Evolutionary conservation across 2,329 filamentous ascomycete species (phyloP).

Genomic region (Hypoxylon sp.): DNA sequence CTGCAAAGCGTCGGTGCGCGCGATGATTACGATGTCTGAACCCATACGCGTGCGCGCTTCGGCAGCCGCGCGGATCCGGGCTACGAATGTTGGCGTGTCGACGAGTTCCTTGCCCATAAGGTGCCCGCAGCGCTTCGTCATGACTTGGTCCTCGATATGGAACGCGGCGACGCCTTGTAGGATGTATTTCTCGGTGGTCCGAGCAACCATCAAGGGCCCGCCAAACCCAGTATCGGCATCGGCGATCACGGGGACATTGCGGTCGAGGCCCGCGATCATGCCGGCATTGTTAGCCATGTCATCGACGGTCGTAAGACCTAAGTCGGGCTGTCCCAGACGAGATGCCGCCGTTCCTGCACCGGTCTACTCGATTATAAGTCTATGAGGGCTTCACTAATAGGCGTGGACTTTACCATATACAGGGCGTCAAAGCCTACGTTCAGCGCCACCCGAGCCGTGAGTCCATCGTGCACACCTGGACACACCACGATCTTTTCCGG

Average conservation of each 20-base stretch:
- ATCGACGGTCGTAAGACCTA: slow-evolving; percentile 70
- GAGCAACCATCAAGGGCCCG: slow-evolving; percentile 63
- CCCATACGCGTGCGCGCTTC: slow-evolving; percentile 53
- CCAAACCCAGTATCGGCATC: slow-evolving; percentile 71
- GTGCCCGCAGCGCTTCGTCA: slow-evolving; percentile 56
- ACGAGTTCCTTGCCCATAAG: slow-evolving; percentile 54
- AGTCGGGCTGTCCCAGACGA: slow-evolving; percentile 70
- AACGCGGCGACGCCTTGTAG: slow-evolving; percentile 49
- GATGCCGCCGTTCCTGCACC: slow-evolving; percentile 59
- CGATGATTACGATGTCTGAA: slow-evolving; percentile 69
- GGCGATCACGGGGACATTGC: slow-evolving; percentile 68
- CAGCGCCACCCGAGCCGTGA: slow-evolving; percentile 72
- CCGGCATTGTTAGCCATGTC: slow-evolving; percentile 73
- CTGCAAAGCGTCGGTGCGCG: slow-evolving; percentile 67
- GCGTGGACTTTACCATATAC: slow-evolving; percentile 68
- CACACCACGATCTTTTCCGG: slow-evolving; percentile 63
- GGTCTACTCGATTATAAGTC: slow-evolving; percentile 34
- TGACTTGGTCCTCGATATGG: slow-evolving; percentile 53
- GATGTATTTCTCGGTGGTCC: slow-evolving; percentile 55
- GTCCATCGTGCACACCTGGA: slow-evolving; percentile 76
- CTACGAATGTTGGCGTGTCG: slow-evolving; percentile 45
- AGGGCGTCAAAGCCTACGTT: slow-evolving; percentile 71
- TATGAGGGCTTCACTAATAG: not conserved
- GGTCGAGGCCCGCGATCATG: slow-evolving; percentile 72
- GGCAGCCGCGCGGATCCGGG: slow-evolving; percentile 50